A percentile compares a stretch with the other conserved stretches of the same genome.
phyloP scores from a whole-genome alignment of 2,329 filamentous ascomycete genomes.

The Diaporthe caulivora region DNA sequence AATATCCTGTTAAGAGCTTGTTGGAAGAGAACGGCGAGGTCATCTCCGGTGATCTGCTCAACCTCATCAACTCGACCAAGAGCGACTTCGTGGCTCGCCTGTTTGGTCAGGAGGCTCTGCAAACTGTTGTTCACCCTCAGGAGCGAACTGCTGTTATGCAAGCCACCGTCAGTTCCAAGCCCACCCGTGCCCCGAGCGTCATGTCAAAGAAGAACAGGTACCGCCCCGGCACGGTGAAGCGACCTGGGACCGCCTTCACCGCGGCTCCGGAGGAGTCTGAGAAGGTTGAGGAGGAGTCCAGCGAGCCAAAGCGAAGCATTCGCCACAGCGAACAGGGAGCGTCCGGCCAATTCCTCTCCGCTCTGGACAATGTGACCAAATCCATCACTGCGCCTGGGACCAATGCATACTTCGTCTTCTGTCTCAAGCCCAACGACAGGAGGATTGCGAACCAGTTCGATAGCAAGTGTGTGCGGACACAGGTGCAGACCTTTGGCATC shows the following conservation, averaged over 20 bases:
- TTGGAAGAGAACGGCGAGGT: constrained; percentile 97
- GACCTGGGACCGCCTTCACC: constrained; percentile 49
- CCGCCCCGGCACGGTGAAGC: constrained; percentile 53
- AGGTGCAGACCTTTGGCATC: constrained; percentile 95
- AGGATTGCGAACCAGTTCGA: constrained; percentile 99
- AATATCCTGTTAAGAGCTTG: constrained; percentile 88
- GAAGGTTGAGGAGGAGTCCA: constrained; percentile 61
- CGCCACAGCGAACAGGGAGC: constrained; percentile 81
- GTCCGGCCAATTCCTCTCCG: constrained; percentile 90
- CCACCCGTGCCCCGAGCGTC: constrained; percentile 91
- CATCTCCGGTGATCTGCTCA: constrained; percentile 95
- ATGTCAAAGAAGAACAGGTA: constrained; percentile 79
- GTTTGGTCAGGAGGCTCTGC: constrained; percentile 95
- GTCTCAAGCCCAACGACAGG: constrained; percentile 95
- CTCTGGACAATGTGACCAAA: constrained; percentile 90
- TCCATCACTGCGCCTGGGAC: constrained; percentile 85
- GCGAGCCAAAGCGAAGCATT: constrained; percentile 56
- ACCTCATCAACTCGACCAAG: constrained; percentile 88
- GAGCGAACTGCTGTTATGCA: constrained; percentile 94
- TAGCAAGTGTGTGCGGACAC: constrained; percentile 95
- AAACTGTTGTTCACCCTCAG: constrained; percentile 92
- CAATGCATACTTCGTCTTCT: constrained; percentile 97
- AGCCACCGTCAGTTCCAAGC: constrained; percentile 95
- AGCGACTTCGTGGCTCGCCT: constrained; percentile 90
- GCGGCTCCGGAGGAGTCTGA: constrained; percentile 46